Conservation (phyloP, 805 yeast species). For the Myxozyma neglecta region DNA sequence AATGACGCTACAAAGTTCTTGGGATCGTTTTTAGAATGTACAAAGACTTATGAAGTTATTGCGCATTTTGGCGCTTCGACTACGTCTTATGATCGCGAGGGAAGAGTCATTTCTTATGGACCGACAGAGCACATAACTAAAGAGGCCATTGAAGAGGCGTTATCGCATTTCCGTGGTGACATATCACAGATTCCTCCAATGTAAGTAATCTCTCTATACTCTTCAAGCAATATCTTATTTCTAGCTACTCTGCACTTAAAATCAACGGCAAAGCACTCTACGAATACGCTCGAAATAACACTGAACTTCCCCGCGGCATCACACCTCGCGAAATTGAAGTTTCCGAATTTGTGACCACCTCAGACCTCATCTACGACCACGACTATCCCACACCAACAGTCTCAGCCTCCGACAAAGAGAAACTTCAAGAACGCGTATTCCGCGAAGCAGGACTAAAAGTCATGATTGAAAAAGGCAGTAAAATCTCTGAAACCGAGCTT, state of each 20-base stretch:
- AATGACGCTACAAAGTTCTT: conserved; percentile 86
- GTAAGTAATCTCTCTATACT: conserved; percentile 35
- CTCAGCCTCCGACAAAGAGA: conserved; percentile 41
- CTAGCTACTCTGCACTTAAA: conserved; percentile 72
- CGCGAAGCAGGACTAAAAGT: conserved; percentile 18
- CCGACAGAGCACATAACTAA: conserved; percentile 57
- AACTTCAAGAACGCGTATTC: conserved; percentile 49
- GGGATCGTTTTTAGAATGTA: conserved; percentile 67
- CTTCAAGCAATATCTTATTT: neutral
- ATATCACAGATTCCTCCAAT: conserved; percentile 92
- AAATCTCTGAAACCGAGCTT: conserved; percentile 18
- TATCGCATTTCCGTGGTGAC: conserved; percentile 72
- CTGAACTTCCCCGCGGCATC: conserved; percentile 81
- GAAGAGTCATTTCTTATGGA: conserved; percentile 66
- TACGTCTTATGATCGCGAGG: conserved; percentile 92
- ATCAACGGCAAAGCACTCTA: conserved; percentile 92
- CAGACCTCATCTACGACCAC: conserved; percentile 58
- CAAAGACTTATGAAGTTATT: conserved; percentile 71
- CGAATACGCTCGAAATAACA: conserved; percentile 88
- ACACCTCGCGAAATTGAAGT: conserved; percentile 71
- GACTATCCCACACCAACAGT: conserved; percentile 46
- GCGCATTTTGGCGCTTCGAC: conserved; percentile 89
- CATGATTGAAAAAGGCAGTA: conserved; percentile 11
- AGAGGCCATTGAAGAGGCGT: conserved; percentile 52
- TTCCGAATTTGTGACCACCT: conserved; percentile 50